Conservation (phyloP, 1,284 basidiomycete species). For the Ustilago shanxiensis region DNA sequence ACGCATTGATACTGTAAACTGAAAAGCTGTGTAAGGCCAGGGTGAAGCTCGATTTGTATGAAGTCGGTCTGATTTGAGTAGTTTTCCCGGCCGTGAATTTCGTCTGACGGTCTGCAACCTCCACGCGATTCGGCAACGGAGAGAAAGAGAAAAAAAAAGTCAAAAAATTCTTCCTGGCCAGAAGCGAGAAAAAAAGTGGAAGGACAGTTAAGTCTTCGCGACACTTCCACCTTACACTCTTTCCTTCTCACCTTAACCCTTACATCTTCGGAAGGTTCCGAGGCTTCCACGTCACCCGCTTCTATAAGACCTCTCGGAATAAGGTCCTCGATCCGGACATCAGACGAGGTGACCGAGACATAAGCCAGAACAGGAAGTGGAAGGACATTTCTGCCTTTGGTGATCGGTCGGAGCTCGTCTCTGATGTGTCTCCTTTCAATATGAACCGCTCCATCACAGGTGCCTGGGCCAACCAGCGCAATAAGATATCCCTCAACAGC, state of each 20-base stretch:
- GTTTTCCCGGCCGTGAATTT: constrained; percentile 24
- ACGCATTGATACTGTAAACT: background rate
- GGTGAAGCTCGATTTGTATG: background rate
- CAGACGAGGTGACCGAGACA: too few relatives aligned
- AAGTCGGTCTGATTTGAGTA: background rate
- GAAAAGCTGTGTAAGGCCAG: background rate
- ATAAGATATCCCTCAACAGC: constrained; percentile 60
- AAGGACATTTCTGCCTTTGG: background rate
- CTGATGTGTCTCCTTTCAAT: constrained; percentile 30
- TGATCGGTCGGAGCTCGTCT: constrained; percentile 11
- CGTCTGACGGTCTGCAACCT: constrained; percentile 5
- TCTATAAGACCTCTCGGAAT: too few relatives aligned
- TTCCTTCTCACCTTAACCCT: background rate
- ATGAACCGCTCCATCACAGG: constrained; percentile 67
- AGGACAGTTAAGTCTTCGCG: too few relatives aligned
- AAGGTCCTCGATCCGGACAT: too few relatives aligned
- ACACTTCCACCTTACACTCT: background rate
- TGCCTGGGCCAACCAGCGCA: constrained; percentile 60
- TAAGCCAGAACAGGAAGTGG: background rate
- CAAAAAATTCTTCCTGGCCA: constrained; percentile 11
- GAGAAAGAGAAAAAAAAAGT: constrained; percentile 16
- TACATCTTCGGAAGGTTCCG: background rate
- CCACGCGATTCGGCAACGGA: constrained; percentile 13
- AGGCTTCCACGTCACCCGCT: too few relatives aligned
- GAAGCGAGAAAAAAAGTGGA: background rate